phyloP scores from a whole-genome alignment of 2,329 filamentous ascomycete genomes.

The Colletotrichum tabaci region DNA sequence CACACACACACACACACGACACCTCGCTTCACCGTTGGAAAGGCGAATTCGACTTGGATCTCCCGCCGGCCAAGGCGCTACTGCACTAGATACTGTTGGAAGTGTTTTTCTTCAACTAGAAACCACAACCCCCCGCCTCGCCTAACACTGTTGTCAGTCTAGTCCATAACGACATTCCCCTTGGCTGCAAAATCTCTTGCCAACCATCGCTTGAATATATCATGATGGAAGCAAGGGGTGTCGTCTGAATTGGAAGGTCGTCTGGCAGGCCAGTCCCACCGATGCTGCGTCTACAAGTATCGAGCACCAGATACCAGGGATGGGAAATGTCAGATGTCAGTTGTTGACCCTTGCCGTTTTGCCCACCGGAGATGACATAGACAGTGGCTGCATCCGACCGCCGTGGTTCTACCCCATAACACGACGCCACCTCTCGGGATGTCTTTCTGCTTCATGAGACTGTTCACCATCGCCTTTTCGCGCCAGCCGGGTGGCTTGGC shows the following conservation, averaged over 20 bases:
- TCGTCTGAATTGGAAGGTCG: no score
- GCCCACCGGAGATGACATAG: background rate
- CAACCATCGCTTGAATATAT: no score
- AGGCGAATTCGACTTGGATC: background rate
- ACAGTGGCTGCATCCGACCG: background rate
- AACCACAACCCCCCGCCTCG: background rate
- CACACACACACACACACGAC: background rate
- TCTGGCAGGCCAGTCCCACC: no score
- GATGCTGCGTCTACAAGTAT: no score
- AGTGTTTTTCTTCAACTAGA: background rate
- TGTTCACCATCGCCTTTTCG: no score
- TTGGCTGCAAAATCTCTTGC: no score
- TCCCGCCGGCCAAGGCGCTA: background rate
- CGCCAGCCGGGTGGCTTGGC: no score
- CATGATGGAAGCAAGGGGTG: no score
- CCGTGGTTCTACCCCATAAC: no score
- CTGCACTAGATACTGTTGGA: background rate
- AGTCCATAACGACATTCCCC: no score
- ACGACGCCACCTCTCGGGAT: no score
- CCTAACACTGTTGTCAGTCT: background rate
- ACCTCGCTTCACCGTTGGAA: background rate
- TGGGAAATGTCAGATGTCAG: background rate
- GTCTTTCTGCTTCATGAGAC: no score
- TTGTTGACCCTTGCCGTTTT: background rate
- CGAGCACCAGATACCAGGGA: background rate